phyloP scores from a whole-genome alignment of 768 basidiomycete genomes.

The Pulveroboletus sp. region DNA sequence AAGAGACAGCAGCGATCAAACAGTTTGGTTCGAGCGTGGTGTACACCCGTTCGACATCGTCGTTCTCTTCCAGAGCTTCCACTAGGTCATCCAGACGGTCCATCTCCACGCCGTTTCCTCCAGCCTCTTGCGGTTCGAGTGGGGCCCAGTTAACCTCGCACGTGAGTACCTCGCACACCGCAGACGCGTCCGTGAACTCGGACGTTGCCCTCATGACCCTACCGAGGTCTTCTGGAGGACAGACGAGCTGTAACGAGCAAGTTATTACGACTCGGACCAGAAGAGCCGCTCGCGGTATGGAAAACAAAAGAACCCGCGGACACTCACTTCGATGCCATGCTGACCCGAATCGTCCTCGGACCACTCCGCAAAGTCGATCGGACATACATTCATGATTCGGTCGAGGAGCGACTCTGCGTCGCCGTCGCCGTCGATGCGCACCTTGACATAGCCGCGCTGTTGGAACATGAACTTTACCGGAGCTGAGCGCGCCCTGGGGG shows the following conservation, averaged over 20 bases:
- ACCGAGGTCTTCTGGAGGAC: constrained; percentile 38
- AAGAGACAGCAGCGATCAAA: constrained; percentile 21
- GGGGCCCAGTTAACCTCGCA: constrained; percentile 58
- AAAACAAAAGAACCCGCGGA: too few relatives aligned
- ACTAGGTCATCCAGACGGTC: constrained; percentile 42
- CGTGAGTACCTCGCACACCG: constrained; percentile 38
- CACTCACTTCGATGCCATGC: constrained; percentile 35
- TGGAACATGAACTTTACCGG: constrained; percentile 66
- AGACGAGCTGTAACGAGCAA: constrained; percentile 47
- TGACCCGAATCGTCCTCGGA: constrained; percentile 28
- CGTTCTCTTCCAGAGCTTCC: constrained; percentile 50
- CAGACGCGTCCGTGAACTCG: constrained; percentile 21
- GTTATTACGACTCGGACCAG: too few relatives aligned
- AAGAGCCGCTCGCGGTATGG: too few relatives aligned
- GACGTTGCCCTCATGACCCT: constrained; percentile 36
- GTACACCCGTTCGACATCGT: constrained; percentile 58
- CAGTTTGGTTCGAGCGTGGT: constrained; percentile 42
- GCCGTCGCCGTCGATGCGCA: constrained; percentile 36
- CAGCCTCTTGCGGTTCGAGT: constrained; percentile 35
- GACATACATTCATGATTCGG: constrained; percentile 36
- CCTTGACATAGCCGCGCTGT: constrained; percentile 49
- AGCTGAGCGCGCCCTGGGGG: constrained; percentile 60
- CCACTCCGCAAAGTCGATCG: constrained; percentile 44
- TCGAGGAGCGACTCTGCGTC: constrained; percentile 38
- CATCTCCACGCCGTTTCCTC: constrained; percentile 36